These are phyloP conservation scores for Alternaria brassicicola DNA, from an alignment of 2,329 filamentous ascomycete species.

Conservation along the genomic window DNA sequence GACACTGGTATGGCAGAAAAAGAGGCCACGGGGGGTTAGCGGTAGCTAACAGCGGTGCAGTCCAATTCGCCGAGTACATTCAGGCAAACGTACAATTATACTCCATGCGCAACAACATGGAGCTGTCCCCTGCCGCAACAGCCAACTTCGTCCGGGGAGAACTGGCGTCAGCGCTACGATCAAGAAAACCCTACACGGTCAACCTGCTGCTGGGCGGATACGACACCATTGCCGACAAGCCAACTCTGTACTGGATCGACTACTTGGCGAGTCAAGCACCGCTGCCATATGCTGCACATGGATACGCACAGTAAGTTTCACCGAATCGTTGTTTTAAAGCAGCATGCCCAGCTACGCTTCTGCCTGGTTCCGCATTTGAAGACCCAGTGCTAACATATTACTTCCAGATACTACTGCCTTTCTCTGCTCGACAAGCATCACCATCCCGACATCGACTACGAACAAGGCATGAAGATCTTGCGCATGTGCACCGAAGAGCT, in stretches of 20 bases:
- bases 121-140: conserved; percentile 86
- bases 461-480: conserved; percentile 88
- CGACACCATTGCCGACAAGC: conserved; percentile 89
- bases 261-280: conserved; percentile 89
- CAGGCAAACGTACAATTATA: conserved; percentile 98
- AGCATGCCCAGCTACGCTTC: neutral
- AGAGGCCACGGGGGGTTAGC: neutral
- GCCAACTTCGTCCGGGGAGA: conserved; percentile 94
- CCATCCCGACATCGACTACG: conserved; percentile 88
- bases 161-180: conserved; percentile 87
- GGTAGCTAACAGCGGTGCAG: conserved; percentile 54
- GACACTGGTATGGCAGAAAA: conserved; percentile 75
- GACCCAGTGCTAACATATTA: conserved; percentile 1
- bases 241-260: conserved; percentile 94
- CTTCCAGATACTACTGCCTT: conserved; percentile 86
- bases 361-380: neutral
- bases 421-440: conserved; percentile 99
- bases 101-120: conserved; percentile 95
- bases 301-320: conserved; percentile 85
- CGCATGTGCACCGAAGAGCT: conserved; percentile 96
- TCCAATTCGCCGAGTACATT: conserved; percentile 99
- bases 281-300: conserved; percentile 94
- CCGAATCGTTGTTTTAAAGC: neutral
- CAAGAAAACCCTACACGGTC: conserved; percentile 92
- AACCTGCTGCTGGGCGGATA: conserved; percentile 94